Conservation (phyloP, 371 early-diverging fungal species). For the Mucor piriformis region DNA sequence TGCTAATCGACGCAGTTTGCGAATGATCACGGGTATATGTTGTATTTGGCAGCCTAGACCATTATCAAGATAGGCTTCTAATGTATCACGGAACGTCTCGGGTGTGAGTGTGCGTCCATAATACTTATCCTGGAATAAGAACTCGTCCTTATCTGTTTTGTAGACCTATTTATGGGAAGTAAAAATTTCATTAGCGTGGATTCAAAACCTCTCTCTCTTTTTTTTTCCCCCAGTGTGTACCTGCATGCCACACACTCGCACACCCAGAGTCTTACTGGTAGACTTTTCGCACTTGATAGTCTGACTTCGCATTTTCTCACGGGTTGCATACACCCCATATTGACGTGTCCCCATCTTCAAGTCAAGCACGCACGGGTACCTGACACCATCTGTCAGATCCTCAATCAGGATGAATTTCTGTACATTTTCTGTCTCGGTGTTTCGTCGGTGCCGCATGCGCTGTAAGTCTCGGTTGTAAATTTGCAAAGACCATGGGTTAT, state of each 20-base stretch:
- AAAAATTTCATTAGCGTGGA: neutral
- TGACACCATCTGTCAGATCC: slow-evolving; percentile 88
- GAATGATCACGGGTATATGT: slow-evolving; percentile 80
- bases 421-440: slow-evolving; percentile 50
- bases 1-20: slow-evolving; percentile 73
- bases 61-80: slow-evolving; percentile 86
- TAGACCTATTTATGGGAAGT: slow-evolving; percentile 61
- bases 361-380: slow-evolving; percentile 92
- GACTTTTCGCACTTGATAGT: slow-evolving; percentile 88
- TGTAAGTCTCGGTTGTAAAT: slow-evolving; percentile 43
- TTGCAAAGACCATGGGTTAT: slow-evolving; percentile 47
- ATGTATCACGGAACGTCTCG: slow-evolving; percentile 73
- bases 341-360: slow-evolving; percentile 98
- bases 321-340: slow-evolving; percentile 87
- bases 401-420: slow-evolving; percentile 72
- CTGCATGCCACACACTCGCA: slow-evolving; percentile 97
- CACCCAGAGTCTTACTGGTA: slow-evolving; percentile 89
- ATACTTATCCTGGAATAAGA: slow-evolving; percentile 91
- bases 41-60: slow-evolving; percentile 71
- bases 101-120: slow-evolving; percentile 85
- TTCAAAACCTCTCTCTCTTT: too few species aligned
- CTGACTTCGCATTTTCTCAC: slow-evolving; percentile 83
- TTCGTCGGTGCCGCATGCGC: slow-evolving; percentile 23
- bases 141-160: slow-evolving; percentile 64
- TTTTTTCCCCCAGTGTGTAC: slow-evolving; percentile 39